Percentiles rank a stretch among this genome's conserved stretches.
phyloP scores from a whole-genome alignment of 106 monocot species.

The Dendrobium catenatum region DNA sequence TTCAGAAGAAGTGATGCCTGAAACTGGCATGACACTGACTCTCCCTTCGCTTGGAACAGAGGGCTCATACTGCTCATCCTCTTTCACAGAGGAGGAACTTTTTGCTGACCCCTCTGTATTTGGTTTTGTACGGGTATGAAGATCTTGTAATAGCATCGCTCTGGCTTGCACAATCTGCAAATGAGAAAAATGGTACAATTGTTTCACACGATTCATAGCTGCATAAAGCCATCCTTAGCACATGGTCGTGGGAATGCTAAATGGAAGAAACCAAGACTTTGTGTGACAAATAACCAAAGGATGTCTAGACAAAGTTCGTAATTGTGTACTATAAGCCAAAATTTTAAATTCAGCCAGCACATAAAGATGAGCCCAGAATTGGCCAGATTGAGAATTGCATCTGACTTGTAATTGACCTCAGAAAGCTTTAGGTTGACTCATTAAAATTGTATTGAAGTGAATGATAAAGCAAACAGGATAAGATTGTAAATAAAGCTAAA shows the following conservation, averaged over 20 bases:
- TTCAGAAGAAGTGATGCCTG: background rate
- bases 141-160: conserved; percentile 20
- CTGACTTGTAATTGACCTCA: background rate
- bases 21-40: background rate
- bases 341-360: background rate
- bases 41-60: conserved; percentile 1
- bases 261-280: background rate
- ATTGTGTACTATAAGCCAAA: background rate
- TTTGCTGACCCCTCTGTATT: background rate
- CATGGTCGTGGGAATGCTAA: background rate
- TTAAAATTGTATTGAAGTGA: background rate
- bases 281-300: background rate
- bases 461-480: no score
- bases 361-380: background rate
- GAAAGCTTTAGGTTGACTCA: background rate
- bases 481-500: no score
- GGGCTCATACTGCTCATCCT: background rate
- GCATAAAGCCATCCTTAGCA: background rate
- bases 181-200: background rate
- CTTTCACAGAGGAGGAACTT: background rate
- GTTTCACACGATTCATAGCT: background rate
- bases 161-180: conserved; percentile 22
- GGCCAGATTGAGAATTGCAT: background rate
- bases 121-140: conserved; percentile 8
- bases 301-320: background rate